A percentile compares a stretch with the other conserved stretches of the same genome.
These are phyloP conservation scores for Rhodosporidiobolus sp. DNA, from an alignment of 768 basidiomycete species.

Conservation along the genomic window DNA sequence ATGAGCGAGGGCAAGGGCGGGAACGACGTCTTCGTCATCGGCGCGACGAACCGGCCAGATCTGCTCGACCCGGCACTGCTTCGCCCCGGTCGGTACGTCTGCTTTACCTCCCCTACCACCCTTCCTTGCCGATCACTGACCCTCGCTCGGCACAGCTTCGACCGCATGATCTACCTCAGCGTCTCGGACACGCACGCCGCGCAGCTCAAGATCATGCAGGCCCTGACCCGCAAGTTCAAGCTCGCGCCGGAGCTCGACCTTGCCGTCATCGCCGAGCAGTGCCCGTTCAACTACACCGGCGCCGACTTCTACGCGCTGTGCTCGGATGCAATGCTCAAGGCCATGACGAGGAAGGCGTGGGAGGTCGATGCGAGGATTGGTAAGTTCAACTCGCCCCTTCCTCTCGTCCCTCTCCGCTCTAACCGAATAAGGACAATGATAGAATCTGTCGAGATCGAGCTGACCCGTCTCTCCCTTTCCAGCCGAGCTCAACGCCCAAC, in stretches of 20 bases:
- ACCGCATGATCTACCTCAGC: slow-evolving; percentile 91
- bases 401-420: neutral
- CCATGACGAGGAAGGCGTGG: slow-evolving; percentile 83
- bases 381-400: slow-evolving; percentile 45
- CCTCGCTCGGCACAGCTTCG: slow-evolving; percentile 64
- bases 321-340: slow-evolving; percentile 90
- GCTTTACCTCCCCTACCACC: neutral
- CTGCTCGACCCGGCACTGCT: slow-evolving; percentile 89
- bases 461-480: neutral
- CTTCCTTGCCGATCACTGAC: neutral
- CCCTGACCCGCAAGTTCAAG: slow-evolving; percentile 87
- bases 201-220: slow-evolving; percentile 80
- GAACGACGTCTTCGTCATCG: slow-evolving; percentile 77
- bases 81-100: slow-evolving; percentile 68
- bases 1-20: slow-evolving; percentile 57
- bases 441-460: neutral
- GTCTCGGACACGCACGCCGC: slow-evolving; percentile 81
- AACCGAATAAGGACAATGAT: neutral
- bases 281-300: slow-evolving; percentile 91
- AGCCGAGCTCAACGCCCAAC: slow-evolving; percentile 55
- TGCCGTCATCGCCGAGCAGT: slow-evolving; percentile 61
- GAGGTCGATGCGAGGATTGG: slow-evolving; percentile 73
- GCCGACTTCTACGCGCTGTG: slow-evolving; percentile 98
- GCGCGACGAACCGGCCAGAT: slow-evolving; percentile 92
- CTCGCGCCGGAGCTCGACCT: slow-evolving; percentile 69